These are phyloP conservation scores for Candida orba DNA, from an alignment of 805 yeast species.

Conservation along the genomic window DNA sequence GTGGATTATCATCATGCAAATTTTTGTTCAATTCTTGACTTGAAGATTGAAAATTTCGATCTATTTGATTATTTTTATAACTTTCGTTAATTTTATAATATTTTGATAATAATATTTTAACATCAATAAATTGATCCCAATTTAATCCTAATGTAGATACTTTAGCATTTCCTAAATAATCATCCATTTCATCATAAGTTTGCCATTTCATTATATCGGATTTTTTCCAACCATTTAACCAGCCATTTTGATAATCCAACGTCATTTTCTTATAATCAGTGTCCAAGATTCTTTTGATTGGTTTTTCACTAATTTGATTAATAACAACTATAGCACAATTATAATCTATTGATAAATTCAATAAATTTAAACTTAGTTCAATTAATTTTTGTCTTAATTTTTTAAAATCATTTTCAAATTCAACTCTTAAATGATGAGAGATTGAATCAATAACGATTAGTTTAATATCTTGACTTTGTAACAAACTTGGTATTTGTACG, in stretches of 20 bases:
- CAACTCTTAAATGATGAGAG: slow-evolving; percentile 72
- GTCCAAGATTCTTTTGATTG: slow-evolving; percentile 21
- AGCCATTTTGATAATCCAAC: slow-evolving; percentile 61
- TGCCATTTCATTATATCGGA: slow-evolving; percentile 30
- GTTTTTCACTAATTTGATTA: slow-evolving; percentile 73
- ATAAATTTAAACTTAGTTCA: slow-evolving; percentile 39
- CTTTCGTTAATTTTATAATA: slow-evolving; percentile 29
- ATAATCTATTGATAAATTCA: slow-evolving; percentile 38
- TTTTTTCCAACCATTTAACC: slow-evolving; percentile 70
- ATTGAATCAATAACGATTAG: slow-evolving; percentile 74
- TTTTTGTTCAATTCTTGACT: not conserved
- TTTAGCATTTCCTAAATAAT: slow-evolving; percentile 23
- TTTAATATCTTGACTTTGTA: slow-evolving; percentile 36
- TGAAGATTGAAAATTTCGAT: no score
- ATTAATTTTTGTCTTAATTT: slow-evolving; percentile 36
- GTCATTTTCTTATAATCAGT: slow-evolving; percentile 24
- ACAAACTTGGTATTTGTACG: slow-evolving; percentile 59
- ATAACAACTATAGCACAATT: slow-evolving; percentile 60
- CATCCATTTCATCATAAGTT: slow-evolving; percentile 1
- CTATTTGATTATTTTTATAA: slow-evolving; percentile 8
- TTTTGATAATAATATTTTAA: slow-evolving; percentile 41
- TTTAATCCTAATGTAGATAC: slow-evolving; percentile 49
- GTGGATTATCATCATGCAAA: slow-evolving; percentile 6
- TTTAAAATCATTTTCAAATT: slow-evolving; percentile 35
- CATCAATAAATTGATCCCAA: slow-evolving; percentile 47